These are phyloP conservation scores for Phlebopus sp. DNA, from an alignment of 1,284 basidiomycete species.

Conservation along the genomic window DNA sequence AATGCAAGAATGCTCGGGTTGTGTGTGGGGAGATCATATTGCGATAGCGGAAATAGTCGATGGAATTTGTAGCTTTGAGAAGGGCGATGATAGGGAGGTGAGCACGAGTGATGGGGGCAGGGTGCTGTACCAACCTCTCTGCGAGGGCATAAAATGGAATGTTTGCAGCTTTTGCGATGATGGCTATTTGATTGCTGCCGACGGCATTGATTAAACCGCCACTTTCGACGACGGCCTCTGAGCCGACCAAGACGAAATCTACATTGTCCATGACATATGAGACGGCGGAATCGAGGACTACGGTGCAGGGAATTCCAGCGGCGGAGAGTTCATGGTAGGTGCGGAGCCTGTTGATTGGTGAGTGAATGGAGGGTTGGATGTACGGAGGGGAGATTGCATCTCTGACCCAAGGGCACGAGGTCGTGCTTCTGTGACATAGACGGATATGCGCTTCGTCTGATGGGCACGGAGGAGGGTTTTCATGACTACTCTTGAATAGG, in stretches of 20 bases:
- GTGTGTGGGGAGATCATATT: constrained; percentile 92
- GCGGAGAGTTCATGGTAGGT: constrained; percentile 84
- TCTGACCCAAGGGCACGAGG: constrained; percentile 78
- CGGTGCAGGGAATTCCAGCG: constrained; percentile 90
- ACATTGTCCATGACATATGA: constrained; percentile 96
- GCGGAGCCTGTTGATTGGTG: constrained; percentile 61
- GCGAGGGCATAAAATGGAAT: constrained; percentile 97
- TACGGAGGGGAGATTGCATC: constrained; percentile 13
- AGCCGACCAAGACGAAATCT: constrained; percentile 93
- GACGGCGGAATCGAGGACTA: constrained; percentile 94
- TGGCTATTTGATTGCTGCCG: constrained; percentile 94
- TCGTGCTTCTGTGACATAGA: constrained; percentile 95
- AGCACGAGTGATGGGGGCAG: constrained; percentile 20
- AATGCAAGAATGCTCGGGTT: constrained; percentile 71
- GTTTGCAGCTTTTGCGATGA: constrained; percentile 91
- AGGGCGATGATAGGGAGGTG: constrained; percentile 20
- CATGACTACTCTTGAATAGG: constrained; percentile 95
- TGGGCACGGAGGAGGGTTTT: constrained; percentile 89
- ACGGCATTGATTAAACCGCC: constrained; percentile 88
- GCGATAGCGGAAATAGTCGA: constrained; percentile 92
- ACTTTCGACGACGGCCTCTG: constrained; percentile 95
- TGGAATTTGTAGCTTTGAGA: constrained; percentile 90
- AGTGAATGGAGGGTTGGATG: constrained; percentile 10
- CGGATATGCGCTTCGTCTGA: constrained; percentile 89
- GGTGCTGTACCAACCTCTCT: constrained; percentile 64